phyloP scores from a whole-genome alignment of 1,139 yeast species.

The Citeromyces siamensis region DNA sequence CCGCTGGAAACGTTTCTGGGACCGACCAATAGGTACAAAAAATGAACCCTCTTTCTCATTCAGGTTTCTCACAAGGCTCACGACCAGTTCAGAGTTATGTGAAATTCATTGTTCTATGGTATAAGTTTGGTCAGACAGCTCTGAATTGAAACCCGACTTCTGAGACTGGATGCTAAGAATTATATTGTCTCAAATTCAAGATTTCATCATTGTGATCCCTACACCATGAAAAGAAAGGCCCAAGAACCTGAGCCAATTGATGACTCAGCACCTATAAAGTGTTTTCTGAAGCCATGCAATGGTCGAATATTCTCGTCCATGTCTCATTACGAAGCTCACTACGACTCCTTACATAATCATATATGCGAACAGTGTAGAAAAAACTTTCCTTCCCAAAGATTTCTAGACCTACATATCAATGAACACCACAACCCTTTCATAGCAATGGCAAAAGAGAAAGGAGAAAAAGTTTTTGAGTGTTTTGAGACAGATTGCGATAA shows the following conservation, averaged over 20 bases:
- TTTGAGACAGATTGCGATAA: constrained; percentile 24
- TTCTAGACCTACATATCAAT: constrained; percentile 33
- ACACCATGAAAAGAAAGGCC: no score
- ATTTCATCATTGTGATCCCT: no score
- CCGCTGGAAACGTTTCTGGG: no score
- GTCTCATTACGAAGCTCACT: constrained; percentile 21
- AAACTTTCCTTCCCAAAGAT: constrained; percentile 26
- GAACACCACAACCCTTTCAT: constrained; percentile 42
- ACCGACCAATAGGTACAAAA: no score
- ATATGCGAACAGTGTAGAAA: constrained; percentile 29
- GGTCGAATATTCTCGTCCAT: constrained; percentile 8
- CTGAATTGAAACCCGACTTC: no score
- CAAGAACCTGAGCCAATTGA: background rate
- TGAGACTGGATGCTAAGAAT: no score
- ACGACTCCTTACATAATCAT: constrained; percentile 18
- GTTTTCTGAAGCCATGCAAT: constrained; percentile 5
- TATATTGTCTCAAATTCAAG: no score
- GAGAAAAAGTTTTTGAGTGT: constrained; percentile 27
- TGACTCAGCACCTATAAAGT: background rate
- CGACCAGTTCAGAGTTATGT: no score
- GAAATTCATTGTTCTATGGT: no score
- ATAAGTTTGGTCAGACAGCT: no score
- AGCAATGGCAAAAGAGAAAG: constrained; percentile 23
- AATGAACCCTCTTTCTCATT: no score
- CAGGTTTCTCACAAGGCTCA: no score